Evolutionary conservation across 2,329 filamentous ascomycete genomes (phyloP).

Genomic region (Ascosphaera apis): DNA sequence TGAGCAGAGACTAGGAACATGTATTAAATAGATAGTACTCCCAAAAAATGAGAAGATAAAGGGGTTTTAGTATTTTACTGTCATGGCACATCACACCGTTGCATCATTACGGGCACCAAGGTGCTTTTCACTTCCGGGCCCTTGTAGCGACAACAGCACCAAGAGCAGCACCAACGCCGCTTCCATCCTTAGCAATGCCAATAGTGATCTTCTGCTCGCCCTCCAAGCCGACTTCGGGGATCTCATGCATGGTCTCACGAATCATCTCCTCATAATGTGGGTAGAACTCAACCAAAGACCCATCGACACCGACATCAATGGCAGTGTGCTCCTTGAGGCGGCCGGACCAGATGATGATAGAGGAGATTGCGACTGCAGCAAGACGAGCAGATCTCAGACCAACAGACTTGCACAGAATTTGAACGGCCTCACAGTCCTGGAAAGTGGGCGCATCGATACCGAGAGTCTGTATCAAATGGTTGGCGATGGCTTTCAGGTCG

Average conservation of each 20-base stretch:
- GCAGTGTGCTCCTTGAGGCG: constrained; percentile 45
- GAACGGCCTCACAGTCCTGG: constrained; percentile 75
- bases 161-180: constrained; percentile 79
- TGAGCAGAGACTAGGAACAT: too few species aligned
- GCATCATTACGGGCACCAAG: too few species aligned
- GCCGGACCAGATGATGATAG: constrained; percentile 59
- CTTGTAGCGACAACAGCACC: constrained; percentile 84
- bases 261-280: constrained; percentile 79
- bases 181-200: constrained; percentile 91
- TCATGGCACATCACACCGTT: too few species aligned
- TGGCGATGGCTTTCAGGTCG: constrained; percentile 48
- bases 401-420: constrained; percentile 58
- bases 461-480: constrained; percentile 54
- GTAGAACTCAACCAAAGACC: constrained; percentile 86
- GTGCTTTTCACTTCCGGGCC: too few species aligned
- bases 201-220: constrained; percentile 78
- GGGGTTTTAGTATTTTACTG: too few species aligned
- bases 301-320: constrained; percentile 83
- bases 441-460: constrained; percentile 52
- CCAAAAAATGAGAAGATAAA: too few species aligned
- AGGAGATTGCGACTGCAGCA: constrained; percentile 68
- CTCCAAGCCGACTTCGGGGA: constrained; percentile 51
- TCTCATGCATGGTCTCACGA: constrained; percentile 52
- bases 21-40: too few species aligned
- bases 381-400: constrained; percentile 73